phyloP scores from a whole-genome alignment of 2,329 filamentous ascomycete genomes.

The Chaetothyriales sp. region DNA sequence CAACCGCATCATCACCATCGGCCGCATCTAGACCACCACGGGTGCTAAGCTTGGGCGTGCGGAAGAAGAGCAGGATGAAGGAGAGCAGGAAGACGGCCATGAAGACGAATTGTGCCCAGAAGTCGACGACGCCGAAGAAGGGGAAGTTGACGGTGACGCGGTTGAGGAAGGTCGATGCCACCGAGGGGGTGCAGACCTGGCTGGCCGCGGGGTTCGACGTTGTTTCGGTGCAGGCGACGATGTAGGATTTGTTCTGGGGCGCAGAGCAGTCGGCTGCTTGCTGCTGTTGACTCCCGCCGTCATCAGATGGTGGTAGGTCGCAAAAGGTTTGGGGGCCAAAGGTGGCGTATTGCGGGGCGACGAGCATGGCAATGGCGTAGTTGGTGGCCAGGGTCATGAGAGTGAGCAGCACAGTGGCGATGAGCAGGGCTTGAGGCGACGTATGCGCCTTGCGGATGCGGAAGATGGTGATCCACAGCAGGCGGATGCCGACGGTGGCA shows the following conservation, averaged over 20 bases:
- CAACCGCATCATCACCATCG: slow-evolving; percentile 60
- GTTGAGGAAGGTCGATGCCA: slow-evolving; percentile 87
- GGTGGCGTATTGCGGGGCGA: slow-evolving; percentile 90
- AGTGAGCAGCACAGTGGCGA: slow-evolving; percentile 81
- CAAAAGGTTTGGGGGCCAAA: slow-evolving; percentile 94
- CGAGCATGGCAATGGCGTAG: slow-evolving; percentile 80
- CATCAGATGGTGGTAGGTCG: slow-evolving; percentile 35
- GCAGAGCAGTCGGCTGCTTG: slow-evolving; percentile 54
- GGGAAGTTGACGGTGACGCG: slow-evolving; percentile 87
- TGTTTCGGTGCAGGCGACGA: slow-evolving; percentile 70
- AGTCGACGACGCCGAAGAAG: slow-evolving; percentile 82
- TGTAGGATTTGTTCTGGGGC: slow-evolving; percentile 45
- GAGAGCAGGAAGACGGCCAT: slow-evolving; percentile 70
- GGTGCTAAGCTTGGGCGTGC: slow-evolving; percentile 63
- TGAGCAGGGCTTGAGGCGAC: slow-evolving; percentile 76
- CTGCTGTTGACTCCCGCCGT: slow-evolving; percentile 45
- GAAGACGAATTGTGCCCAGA: slow-evolving; percentile 94
- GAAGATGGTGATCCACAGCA: slow-evolving; percentile 91
- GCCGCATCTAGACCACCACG: slow-evolving; percentile 57
- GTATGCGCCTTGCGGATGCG: slow-evolving; percentile 80
- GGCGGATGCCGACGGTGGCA: slow-evolving; percentile 77
- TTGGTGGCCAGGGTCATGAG: slow-evolving; percentile 84
- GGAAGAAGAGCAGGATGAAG: slow-evolving; percentile 65
- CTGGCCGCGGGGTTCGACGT: slow-evolving; percentile 57
- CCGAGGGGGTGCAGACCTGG: slow-evolving; percentile 76